Evolutionary conservation across 2,329 filamentous ascomycete genomes (phyloP).

Genomic region (Fusarium nisikadoi): DNA sequence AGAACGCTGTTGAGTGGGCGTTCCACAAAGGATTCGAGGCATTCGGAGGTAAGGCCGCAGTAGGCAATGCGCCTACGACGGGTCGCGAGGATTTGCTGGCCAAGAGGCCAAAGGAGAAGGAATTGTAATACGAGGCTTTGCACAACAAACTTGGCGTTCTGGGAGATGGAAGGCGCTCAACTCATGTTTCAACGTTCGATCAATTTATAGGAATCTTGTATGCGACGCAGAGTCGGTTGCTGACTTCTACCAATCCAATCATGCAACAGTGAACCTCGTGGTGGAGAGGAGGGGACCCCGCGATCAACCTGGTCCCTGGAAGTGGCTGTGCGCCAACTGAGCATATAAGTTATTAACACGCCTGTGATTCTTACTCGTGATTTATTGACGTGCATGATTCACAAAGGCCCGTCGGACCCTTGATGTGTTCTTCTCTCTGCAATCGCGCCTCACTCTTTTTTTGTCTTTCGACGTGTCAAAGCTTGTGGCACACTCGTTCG

Average conservation of each 20-base stretch:
- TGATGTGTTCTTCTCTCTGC: background rate
- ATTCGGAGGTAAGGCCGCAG: constrained; percentile 71
- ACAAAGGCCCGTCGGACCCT: background rate
- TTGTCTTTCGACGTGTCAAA: constrained; percentile 1
- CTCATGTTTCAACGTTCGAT: constrained; percentile 28
- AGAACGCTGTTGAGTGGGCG: constrained; percentile 87
- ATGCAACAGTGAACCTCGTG: background rate
- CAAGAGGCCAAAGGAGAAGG: constrained; percentile 58
- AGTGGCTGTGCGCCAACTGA: constrained; percentile 28
- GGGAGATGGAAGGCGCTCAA: constrained; percentile 35
- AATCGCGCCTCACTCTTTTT: background rate
- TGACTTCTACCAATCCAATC: background rate
- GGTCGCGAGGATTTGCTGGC: constrained; percentile 59
- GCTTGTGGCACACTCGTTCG: constrained; percentile 11
- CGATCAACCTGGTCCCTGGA: constrained; percentile 21
- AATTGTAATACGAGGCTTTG: constrained; percentile 48
- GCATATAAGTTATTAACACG: background rate
- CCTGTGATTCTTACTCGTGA: constrained; percentile 1
- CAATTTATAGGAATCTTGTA: background rate
- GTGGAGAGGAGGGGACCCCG: constrained; percentile 30
- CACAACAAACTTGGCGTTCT: constrained; percentile 26
- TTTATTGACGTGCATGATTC: background rate
- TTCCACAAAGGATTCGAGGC: constrained; percentile 85
- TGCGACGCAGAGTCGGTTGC: background rate
- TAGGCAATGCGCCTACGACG: constrained; percentile 64